Base-by-base conservation (phyloP, 768 basidiomycete species). In the Kwoniella mangroviensis region DNA sequence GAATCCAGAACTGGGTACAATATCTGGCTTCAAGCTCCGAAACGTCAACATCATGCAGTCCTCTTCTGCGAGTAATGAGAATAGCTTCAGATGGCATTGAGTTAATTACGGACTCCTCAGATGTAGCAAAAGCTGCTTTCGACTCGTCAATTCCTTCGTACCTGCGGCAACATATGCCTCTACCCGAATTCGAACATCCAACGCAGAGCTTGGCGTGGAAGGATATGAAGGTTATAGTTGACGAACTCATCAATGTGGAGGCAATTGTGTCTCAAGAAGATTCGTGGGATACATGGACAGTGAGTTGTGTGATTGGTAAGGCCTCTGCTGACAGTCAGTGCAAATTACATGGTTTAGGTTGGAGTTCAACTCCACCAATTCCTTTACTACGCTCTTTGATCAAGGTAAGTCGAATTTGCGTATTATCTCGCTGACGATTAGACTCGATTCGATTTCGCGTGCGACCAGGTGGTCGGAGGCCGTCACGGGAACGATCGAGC, bases 121-220 rank as follows among this genome's bases (percentile, higher is more conserved):
- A 67, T 34, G 43, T 22, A 11, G 67, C 51, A 6, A 24, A 13
- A 24, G 41, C 40, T 15, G 52, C 51, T 43, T 80, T 82, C 55
- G 83, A 83, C 67, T 63, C 74, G 0, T 34, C 60, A 5, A 70
- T 79, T 26, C 65, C 72, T 26, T 63, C 76, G 0, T 72, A 70
- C 58, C 71, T 85, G 3, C 75, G 80, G 0, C 77, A 79, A 24
- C 76, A 74, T 41, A 81, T 82, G 67, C 84, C 84, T 6, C 73
- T 84, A 6, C 73, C 73, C 11, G 58, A 70, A 2, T 63, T 79
- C 12, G 40, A 67, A 1, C 66, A 81, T 5, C 73, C 72, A 34
- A 0, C 53, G 68, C 2, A 45, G 42, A 6, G 75, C 79, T 4
- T 70, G 34, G 34, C 72, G 0, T 71, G 52, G 68, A 17, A 49